A percentile compares a stretch with the other conserved stretches of the same genome.
Conservation (phyloP, 169 alveolate genomes). For the Plasmodium coatneyi region DNA sequence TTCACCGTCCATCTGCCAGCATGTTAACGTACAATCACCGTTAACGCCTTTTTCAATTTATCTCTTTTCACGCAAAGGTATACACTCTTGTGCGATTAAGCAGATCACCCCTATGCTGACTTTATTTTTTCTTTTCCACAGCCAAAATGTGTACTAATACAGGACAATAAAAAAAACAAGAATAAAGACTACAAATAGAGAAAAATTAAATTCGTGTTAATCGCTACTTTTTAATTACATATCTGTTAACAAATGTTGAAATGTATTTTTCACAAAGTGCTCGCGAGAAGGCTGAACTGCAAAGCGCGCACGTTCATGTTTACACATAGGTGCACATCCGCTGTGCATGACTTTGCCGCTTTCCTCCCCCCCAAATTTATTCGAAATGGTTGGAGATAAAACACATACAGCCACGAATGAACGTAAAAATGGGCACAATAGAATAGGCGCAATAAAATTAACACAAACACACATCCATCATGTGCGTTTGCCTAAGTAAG, state of each 20-base stretch:
- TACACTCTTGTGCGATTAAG: neutral
- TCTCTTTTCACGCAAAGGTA: neutral
- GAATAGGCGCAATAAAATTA: neutral
- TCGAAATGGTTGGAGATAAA: neutral
- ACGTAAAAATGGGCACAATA: neutral
- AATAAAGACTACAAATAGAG: neutral
- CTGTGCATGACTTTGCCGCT: neutral
- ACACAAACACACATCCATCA: neutral
- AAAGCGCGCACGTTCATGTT: neutral
- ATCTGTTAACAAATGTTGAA: conserved; percentile 8
- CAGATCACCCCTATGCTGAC: neutral
- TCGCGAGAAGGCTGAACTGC: neutral
- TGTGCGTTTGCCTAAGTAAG: neutral
- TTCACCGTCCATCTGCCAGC: neutral
- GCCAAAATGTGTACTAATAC: neutral
- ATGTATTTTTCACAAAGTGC: conserved; percentile 1
- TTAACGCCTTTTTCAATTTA: neutral
- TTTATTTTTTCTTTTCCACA: neutral
- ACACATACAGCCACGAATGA: neutral
- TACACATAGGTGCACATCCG: neutral
- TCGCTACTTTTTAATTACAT: neutral
- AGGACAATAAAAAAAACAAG: neutral
- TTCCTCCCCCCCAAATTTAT: neutral
- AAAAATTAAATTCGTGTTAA: neutral
- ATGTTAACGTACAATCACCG: neutral